phyloP scores from a whole-genome alignment of 805 yeast genomes.

The Spathaspora arborariae region DNA sequence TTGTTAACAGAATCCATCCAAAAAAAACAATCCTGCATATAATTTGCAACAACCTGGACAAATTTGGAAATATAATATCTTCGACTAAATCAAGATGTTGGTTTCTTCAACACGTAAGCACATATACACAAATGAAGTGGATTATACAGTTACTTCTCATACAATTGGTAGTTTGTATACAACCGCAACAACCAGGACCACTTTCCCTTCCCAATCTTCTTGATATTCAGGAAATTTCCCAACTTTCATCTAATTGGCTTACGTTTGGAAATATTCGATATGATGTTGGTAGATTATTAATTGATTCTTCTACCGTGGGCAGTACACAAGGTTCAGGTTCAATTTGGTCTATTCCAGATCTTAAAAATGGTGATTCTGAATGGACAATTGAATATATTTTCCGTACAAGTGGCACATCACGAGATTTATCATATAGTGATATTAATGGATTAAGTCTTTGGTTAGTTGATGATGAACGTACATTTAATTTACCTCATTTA shows the following conservation, averaged over 20 bases:
- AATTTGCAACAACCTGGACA: neutral
- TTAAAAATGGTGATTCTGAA: conserved; percentile 15
- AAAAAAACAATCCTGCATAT: no score
- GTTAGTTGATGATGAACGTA: conserved; percentile 8
- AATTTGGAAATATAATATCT: neutral
- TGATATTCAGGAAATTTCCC: conserved; percentile 17
- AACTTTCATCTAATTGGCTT: conserved; percentile 28
- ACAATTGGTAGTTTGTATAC: neutral
- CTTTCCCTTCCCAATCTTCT: conserved; percentile 35
- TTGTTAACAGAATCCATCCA: no score
- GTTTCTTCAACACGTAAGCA: neutral
- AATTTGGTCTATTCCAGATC: conserved; percentile 13
- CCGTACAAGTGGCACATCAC: conserved; percentile 50
- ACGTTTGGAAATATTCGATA: conserved; percentile 71
- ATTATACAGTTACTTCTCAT: neutral
- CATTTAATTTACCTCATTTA: neutral
- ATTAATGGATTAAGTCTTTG: conserved; percentile 56
- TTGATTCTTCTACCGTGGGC: conserved; percentile 12
- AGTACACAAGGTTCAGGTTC: conserved; percentile 12
- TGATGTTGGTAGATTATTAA: conserved; percentile 51
- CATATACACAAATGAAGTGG: neutral
- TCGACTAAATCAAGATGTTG: neutral
- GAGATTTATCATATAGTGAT: conserved; percentile 22
- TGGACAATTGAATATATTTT: conserved; percentile 63
- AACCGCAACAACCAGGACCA: neutral